Conservation (phyloP, 1,139 yeast species). For the Geotrichum fermentans region DNA sequence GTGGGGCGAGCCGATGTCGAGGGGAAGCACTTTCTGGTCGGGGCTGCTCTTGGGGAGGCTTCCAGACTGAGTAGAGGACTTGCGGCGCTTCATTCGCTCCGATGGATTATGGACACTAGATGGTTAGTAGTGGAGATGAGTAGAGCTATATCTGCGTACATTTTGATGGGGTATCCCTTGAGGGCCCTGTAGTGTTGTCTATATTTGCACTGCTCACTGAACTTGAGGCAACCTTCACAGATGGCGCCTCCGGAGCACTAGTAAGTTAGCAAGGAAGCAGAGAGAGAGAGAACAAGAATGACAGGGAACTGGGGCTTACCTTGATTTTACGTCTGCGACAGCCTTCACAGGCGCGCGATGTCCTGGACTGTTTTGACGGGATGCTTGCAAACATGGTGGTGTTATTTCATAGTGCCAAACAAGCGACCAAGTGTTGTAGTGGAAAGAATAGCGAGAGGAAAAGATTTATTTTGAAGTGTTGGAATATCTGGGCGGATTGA, state of each 20-base stretch:
- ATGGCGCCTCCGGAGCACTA: constrained; percentile 48
- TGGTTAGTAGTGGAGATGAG: background rate
- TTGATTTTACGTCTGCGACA: constrained; percentile 58
- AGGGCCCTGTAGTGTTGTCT: constrained; percentile 30
- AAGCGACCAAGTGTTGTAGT: background rate
- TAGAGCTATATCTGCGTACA: constrained; percentile 7
- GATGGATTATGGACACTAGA: constrained; percentile 9
- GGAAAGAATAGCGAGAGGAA: background rate
- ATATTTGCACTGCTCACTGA: constrained; percentile 27
- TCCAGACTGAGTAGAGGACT: background rate
- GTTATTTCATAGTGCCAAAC: background rate
- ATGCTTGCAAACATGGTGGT: constrained; percentile 10
- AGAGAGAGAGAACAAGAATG: too few relatives aligned
- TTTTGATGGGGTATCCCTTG: constrained; percentile 28
- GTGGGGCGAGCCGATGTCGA: background rate
- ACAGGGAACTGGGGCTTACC: constrained; percentile 1
- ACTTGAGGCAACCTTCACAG: constrained; percentile 28
- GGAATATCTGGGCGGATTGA: too few relatives aligned
- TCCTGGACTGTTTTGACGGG: constrained; percentile 23
- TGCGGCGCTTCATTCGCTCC: constrained; percentile 5
- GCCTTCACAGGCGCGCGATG: constrained; percentile 54
- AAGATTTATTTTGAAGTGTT: too few relatives aligned
- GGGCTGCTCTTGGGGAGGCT: background rate
- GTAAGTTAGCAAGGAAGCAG: background rate
- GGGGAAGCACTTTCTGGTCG: background rate